Conservation (phyloP, 1,284 basidiomycete species). For the Trichosporon ovoides region DNA sequence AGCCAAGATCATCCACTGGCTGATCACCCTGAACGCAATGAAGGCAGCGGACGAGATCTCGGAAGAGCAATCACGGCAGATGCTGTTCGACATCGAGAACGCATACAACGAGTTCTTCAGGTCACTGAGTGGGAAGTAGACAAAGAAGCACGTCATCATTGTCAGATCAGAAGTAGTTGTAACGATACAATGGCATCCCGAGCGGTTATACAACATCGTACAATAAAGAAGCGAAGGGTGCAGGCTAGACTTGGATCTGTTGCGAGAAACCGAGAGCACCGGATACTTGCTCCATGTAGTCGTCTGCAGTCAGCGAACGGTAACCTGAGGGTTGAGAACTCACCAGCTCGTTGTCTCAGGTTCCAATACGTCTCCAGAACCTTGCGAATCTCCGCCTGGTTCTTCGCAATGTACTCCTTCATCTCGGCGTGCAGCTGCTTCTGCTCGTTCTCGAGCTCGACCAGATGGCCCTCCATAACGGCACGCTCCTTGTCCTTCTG, state of each 20-base stretch:
- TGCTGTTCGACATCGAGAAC: conserved; percentile 93
- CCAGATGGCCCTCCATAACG: conserved; percentile 6
- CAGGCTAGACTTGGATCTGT: conserved; percentile 26
- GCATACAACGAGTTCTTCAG: conserved; percentile 95
- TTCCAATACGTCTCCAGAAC: conserved; percentile 75
- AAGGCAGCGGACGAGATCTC: conserved; percentile 94
- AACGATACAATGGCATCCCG: background rate
- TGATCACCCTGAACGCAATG: conserved; percentile 95
- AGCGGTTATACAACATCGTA: background rate
- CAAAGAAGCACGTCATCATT: too few relatives aligned
- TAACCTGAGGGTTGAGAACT: conserved; percentile 18
- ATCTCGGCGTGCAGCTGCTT: conserved; percentile 54
- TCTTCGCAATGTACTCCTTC: conserved; percentile 63
- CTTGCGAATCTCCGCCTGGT: conserved; percentile 67
- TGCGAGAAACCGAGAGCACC: conserved; percentile 29
- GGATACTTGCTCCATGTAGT: conserved; percentile 37
- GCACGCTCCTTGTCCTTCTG: conserved; percentile 7
- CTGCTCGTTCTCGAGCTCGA: conserved; percentile 31
- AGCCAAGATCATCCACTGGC: conserved; percentile 88
- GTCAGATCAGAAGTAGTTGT: background rate
- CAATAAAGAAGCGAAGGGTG: background rate
- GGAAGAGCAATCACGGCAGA: conserved; percentile 88
- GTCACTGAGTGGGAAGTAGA: conserved; percentile 53
- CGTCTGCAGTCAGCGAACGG: conserved; percentile 29
- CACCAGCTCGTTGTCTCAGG: conserved; percentile 70